Conservation (phyloP, 2,329 filamentous ascomycete genomes). For the Fusarium pininemorale region DNA sequence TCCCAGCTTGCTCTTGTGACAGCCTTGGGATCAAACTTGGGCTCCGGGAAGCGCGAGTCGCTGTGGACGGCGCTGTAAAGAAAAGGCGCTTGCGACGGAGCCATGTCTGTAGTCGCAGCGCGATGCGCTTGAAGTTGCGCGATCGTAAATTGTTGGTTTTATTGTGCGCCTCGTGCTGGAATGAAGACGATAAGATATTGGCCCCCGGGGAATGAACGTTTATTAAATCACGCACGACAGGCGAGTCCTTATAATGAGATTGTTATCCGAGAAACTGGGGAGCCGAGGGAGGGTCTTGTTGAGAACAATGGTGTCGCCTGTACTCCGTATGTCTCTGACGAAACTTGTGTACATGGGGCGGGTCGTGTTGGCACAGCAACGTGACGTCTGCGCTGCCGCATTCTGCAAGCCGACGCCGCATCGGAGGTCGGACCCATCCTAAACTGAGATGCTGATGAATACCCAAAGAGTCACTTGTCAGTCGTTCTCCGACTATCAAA, state of each 20-base stretch:
- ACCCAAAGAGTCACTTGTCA: constrained; percentile 23
- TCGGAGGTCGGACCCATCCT: constrained; percentile 16
- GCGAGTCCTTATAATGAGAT: constrained; percentile 24
- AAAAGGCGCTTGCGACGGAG: constrained; percentile 65
- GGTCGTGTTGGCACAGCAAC: constrained; percentile 43
- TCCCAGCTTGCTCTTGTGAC: constrained; percentile 82
- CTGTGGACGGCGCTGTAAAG: constrained; percentile 71
- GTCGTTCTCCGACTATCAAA: not conserved
- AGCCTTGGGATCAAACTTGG: constrained; percentile 85
- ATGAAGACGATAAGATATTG: not conserved
- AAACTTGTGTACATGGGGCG: constrained; percentile 24
- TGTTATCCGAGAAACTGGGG: constrained; percentile 26
- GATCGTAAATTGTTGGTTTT: constrained; percentile 4
- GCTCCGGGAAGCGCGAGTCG: constrained; percentile 63
- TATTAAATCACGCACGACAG: not conserved
- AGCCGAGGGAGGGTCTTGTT: constrained; percentile 6
- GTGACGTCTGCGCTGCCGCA: constrained; percentile 28
- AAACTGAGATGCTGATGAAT: not conserved
- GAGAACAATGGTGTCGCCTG: constrained; percentile 19
- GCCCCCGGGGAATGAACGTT: not conserved
- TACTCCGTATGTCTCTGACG: constrained; percentile 33
- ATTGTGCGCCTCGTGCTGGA: constrained; percentile 12
- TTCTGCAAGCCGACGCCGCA: not conserved
- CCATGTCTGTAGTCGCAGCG: constrained; percentile 32
- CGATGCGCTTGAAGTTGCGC: constrained; percentile 18